These are phyloP conservation scores for Venturia effusa DNA, from an alignment of 2,329 filamentous ascomycete genomes.

Conservation along the genomic window DNA sequence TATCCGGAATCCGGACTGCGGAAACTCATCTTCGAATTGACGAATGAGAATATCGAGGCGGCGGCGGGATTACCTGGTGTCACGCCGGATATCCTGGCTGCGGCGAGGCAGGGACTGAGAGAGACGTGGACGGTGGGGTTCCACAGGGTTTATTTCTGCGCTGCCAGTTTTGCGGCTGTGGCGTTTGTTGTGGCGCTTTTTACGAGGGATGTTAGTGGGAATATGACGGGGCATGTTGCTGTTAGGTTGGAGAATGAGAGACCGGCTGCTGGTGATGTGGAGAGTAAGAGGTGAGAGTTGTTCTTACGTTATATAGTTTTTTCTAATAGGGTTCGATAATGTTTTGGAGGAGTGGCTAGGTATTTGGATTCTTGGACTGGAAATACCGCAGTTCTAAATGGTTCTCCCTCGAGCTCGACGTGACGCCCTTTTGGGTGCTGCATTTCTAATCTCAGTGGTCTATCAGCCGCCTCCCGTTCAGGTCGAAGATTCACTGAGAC, in stretches of 20 bases:
- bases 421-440: too few relatives aligned
- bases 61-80: constrained; percentile 8
- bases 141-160: neutral
- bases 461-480: too few relatives aligned
- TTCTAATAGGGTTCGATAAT: too few relatives aligned
- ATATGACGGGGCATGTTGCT: neutral
- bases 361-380: too few relatives aligned
- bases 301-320: too few relatives aligned
- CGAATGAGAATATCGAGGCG: neutral
- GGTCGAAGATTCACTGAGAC: too few relatives aligned
- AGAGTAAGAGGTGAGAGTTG: neutral
- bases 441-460: too few relatives aligned
- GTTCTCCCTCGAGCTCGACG: too few relatives aligned
- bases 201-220: neutral
- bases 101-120: constrained; percentile 9
- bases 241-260: neutral
- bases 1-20: neutral
- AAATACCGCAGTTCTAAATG: too few relatives aligned
- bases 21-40: neutral
- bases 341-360: too few relatives aligned
- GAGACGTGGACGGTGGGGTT: constrained; percentile 6
- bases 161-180: neutral
- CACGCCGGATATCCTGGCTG: constrained; percentile 1
- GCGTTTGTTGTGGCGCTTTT: neutral
- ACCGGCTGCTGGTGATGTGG: neutral